Conservation (phyloP, 768 basidiomycete genomes). For the Mycena belliarum region DNA sequence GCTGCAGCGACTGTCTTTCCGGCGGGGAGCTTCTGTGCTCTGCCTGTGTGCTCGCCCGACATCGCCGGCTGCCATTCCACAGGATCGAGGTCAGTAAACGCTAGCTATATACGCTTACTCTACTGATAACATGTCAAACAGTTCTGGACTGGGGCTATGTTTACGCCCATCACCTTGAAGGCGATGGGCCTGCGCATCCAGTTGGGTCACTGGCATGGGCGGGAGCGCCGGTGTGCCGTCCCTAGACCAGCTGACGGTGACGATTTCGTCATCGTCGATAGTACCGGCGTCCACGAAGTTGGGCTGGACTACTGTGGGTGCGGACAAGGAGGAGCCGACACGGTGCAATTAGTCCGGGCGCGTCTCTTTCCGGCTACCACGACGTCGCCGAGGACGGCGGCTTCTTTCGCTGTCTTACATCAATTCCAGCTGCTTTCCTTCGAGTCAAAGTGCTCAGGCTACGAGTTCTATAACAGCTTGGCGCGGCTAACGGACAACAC, state of each 20-base stretch:
- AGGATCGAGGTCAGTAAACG: not conserved
- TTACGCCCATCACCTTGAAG: slow-evolving; percentile 22
- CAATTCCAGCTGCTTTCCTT: slow-evolving; percentile 10
- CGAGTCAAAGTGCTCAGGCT: slow-evolving; percentile 6
- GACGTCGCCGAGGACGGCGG: slow-evolving; percentile 3
- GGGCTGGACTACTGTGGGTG: slow-evolving; percentile 31
- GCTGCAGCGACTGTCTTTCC: not conserved
- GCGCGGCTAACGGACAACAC: not conserved
- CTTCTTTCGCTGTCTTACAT: slow-evolving; percentile 7
- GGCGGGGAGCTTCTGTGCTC: not conserved
- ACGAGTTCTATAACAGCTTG: slow-evolving; percentile 20
- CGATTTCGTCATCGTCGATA: slow-evolving; percentile 34
- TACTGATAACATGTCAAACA: slow-evolving; percentile 2
- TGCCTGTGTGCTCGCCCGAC: not conserved
- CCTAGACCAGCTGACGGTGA: slow-evolving; percentile 14
- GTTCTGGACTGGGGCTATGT: slow-evolving; percentile 18
- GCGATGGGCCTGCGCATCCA: slow-evolving; percentile 29
- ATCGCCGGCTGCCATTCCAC: not conserved
- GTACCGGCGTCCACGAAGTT: slow-evolving; percentile 32
- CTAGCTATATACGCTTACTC: not conserved
- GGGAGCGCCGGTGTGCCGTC: slow-evolving; percentile 10
- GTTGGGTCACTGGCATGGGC: slow-evolving; percentile 25
- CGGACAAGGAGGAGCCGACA: not conserved
- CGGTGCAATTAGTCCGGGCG: slow-evolving; percentile 10
- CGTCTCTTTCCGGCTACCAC: slow-evolving; percentile 15